A percentile compares a stretch with the other conserved stretches of the same genome.
phyloP scores from a whole-genome alignment of 139 green algal species.

The Tetradesmus lagerheimii region DNA sequence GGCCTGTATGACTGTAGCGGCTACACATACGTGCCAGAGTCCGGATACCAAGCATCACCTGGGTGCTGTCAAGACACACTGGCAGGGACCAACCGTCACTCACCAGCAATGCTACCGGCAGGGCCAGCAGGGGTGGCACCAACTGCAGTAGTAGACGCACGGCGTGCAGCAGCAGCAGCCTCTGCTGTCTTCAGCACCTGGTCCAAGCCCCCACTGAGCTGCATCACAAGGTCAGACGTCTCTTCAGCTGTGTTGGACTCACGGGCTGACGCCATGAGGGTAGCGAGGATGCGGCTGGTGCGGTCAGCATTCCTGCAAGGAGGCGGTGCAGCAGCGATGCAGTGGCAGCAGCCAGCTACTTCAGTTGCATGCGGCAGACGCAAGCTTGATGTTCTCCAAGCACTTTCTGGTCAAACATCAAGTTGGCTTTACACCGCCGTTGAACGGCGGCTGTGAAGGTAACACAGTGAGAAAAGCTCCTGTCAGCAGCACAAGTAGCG shows the following conservation, averaged over 20 bases:
- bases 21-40: neutral
- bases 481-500: too few relatives aligned
- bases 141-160: neutral
- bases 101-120: neutral
- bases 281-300: slow-evolving; percentile 31
- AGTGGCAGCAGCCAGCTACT: neutral
- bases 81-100: too few relatives aligned
- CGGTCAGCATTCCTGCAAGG: slow-evolving; percentile 13
- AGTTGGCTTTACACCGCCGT: too few relatives aligned
- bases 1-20: too few relatives aligned
- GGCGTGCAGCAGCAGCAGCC: neutral
- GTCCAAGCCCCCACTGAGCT: slow-evolving; percentile 12
- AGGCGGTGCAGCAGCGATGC: neutral
- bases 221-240: neutral
- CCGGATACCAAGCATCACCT: neutral
- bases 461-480: too few relatives aligned
- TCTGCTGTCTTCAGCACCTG: neutral
- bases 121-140: neutral
- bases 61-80: neutral
- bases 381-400: too few relatives aligned
- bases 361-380: too few relatives aligned
- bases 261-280: slow-evolving; percentile 13
- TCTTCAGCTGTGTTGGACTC: neutral
- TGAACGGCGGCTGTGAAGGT: too few relatives aligned
- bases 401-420: too few relatives aligned